A percentile compares a stretch with the other conserved stretches of the same genome.
phyloP scores from a whole-genome alignment of 805 yeast genomes.

The Metschnikowia koreensis region DNA sequence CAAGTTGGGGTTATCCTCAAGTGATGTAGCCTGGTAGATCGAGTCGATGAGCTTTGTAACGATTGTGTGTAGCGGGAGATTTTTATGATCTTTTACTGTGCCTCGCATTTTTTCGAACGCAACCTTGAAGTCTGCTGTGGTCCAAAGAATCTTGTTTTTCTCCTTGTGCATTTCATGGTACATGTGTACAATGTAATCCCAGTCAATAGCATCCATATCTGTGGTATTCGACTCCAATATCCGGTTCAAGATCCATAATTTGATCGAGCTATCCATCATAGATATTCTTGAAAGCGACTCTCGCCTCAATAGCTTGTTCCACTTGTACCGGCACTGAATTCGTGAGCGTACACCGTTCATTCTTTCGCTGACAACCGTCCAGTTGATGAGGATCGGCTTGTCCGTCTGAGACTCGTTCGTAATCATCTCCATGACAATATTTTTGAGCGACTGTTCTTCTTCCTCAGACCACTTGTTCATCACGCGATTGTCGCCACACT shows the following conservation, averaged over 20 bases:
- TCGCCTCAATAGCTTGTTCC: conserved; percentile 77
- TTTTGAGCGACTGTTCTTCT: conserved; percentile 63
- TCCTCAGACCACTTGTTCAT: conserved; percentile 75
- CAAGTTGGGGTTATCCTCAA: neutral
- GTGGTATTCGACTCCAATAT: conserved; percentile 27
- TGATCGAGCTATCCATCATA: conserved; percentile 33
- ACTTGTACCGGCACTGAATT: conserved; percentile 92
- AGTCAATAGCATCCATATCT: conserved; percentile 30
- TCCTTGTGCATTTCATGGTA: conserved; percentile 28
- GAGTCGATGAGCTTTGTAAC: conserved; percentile 16
- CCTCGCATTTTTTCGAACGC: conserved; percentile 61
- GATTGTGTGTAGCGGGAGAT: conserved; percentile 12
- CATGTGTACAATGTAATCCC: conserved; percentile 32
- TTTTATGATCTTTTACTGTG: conserved; percentile 44
- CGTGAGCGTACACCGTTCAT: conserved; percentile 89
- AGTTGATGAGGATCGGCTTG: conserved; percentile 57
- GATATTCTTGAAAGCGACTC: conserved; percentile 39
- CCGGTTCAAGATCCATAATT: conserved; percentile 37
- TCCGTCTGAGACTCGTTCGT: conserved; percentile 20
- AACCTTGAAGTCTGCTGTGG: conserved; percentile 57
- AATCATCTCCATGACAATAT: conserved; percentile 52
- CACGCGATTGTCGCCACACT: conserved; percentile 78
- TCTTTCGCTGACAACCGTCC: conserved; percentile 87
- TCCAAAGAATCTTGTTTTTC: conserved; percentile 41
- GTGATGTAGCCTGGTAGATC: conserved; percentile 5